phyloP scores from a whole-genome alignment of 208 protist genomes.

The Polymyxa betae region DNA sequence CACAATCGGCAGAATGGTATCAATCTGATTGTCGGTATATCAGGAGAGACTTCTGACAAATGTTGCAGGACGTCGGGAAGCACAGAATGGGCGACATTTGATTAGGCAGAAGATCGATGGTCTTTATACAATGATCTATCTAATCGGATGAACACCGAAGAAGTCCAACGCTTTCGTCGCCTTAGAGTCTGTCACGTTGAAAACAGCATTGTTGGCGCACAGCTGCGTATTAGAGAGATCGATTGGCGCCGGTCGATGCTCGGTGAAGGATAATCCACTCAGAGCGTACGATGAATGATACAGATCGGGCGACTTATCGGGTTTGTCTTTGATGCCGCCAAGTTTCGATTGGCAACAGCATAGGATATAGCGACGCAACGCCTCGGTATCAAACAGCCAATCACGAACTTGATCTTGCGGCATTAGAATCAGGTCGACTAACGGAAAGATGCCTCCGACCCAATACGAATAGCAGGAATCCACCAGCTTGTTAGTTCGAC shows the following conservation, averaged over 20 bases:
- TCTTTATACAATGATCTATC: neutral
- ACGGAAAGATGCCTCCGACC: conserved; percentile 60
- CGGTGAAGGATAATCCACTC: conserved; percentile 55
- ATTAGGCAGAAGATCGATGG: no score
- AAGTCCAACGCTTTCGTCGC: neutral
- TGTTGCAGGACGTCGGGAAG: neutral
- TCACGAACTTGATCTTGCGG: neutral
- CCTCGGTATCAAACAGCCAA: conserved; percentile 24
- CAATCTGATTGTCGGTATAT: neutral
- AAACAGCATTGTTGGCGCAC: conserved; percentile 1
- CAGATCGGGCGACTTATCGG: conserved; percentile 56
- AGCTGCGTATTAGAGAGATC: neutral
- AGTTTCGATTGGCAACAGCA: conserved; percentile 1
- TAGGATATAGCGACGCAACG: neutral
- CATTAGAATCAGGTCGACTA: conserved; percentile 46
- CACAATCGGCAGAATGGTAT: no score
- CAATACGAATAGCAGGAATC: conserved; percentile 67
- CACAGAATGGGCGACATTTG: neutral
- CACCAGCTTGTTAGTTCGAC: conserved; percentile 68
- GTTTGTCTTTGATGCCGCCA: conserved; percentile 62
- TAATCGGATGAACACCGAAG: neutral
- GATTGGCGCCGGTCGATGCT: neutral
- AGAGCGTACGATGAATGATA: conserved; percentile 64
- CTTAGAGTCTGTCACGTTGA: conserved; percentile 5
- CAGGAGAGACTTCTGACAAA: neutral